These are phyloP conservation scores for Hyaloscypha bicolor DNA, from an alignment of 495 filamentous ascomycete species.

Conservation along the genomic window DNA sequence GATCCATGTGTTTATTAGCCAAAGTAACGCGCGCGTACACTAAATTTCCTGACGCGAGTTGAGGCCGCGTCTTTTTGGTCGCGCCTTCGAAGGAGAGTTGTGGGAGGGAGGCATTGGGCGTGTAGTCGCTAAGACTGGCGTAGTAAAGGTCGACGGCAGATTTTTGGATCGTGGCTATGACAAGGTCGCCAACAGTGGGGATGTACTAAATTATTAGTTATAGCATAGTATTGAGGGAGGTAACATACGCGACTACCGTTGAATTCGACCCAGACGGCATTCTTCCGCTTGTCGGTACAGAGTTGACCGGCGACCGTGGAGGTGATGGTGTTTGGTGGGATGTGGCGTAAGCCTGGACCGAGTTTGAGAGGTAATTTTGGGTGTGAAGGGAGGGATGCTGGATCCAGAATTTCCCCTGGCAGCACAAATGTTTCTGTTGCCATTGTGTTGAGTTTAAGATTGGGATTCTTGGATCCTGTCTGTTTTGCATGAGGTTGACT, in stretches of 20 bases:
- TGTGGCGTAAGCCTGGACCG: constrained; percentile 80
- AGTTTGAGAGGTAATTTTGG: constrained; percentile 72
- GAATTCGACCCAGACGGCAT: constrained; percentile 76
- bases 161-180: constrained; percentile 82
- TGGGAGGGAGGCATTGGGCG: constrained; percentile 73
- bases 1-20: constrained; percentile 78
- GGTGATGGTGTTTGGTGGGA: constrained; percentile 67
- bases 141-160: constrained; percentile 76
- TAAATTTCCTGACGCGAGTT: constrained; percentile 69
- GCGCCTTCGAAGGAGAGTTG: constrained; percentile 90
- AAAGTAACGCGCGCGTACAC: constrained; percentile 84
- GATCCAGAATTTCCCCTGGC: constrained; percentile 75
- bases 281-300: constrained; percentile 73
- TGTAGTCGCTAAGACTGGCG: constrained; percentile 59
- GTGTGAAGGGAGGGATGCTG: constrained; percentile 64
- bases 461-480: neutral
- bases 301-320: constrained; percentile 81
- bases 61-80: constrained; percentile 87
- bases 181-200: constrained; percentile 73
- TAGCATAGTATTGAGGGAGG: neutral
- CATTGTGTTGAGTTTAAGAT: constrained; percentile 36
- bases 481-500: constrained; percentile 7
- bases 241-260: constrained; percentile 63
- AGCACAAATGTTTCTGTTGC: constrained; percentile 62
- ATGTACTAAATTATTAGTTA: constrained; percentile 61